phyloP scores from a whole-genome alignment of 2,329 filamentous ascomycete species.

The Penicillium expansum region DNA sequence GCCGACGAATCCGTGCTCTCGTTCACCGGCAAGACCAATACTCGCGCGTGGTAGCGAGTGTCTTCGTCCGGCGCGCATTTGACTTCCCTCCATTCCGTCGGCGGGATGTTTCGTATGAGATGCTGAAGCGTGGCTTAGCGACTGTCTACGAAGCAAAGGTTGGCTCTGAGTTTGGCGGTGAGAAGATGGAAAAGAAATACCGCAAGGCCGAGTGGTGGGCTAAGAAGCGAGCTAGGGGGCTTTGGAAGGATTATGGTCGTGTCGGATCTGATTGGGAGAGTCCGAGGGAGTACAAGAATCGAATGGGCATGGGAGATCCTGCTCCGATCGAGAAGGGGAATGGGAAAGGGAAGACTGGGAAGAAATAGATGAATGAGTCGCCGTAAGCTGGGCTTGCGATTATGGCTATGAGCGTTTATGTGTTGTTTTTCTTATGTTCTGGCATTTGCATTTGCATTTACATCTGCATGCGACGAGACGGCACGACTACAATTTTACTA shows the following conservation, averaged over 20 bases:
- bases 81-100: slow-evolving; percentile 52
- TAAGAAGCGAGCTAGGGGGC: slow-evolving; percentile 62
- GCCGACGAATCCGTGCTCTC: slow-evolving; percentile 74
- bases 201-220: slow-evolving; percentile 53
- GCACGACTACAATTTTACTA: slow-evolving; percentile 4
- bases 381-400: not conserved
- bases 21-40: slow-evolving; percentile 89
- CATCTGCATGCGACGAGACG: slow-evolving; percentile 14
- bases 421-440: not conserved
- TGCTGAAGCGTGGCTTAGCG: slow-evolving; percentile 80
- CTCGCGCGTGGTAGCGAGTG: slow-evolving; percentile 82
- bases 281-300: slow-evolving; percentile 80
- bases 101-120: slow-evolving; percentile 81
- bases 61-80: slow-evolving; percentile 62
- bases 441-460: slow-evolving; percentile 7
- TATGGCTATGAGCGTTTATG: not conserved
- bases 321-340: not conserved
- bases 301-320: slow-evolving; percentile 48
- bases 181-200: slow-evolving; percentile 52
- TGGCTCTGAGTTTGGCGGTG: slow-evolving; percentile 81
- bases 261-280: slow-evolving; percentile 65
- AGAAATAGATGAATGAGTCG: slow-evolving; percentile 13
- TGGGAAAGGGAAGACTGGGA: slow-evolving; percentile 30
- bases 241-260: slow-evolving; percentile 66
- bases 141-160: slow-evolving; percentile 92